phyloP scores from a whole-genome alignment of 2,329 filamentous ascomycete species.

The Aspergillus sp. region DNA sequence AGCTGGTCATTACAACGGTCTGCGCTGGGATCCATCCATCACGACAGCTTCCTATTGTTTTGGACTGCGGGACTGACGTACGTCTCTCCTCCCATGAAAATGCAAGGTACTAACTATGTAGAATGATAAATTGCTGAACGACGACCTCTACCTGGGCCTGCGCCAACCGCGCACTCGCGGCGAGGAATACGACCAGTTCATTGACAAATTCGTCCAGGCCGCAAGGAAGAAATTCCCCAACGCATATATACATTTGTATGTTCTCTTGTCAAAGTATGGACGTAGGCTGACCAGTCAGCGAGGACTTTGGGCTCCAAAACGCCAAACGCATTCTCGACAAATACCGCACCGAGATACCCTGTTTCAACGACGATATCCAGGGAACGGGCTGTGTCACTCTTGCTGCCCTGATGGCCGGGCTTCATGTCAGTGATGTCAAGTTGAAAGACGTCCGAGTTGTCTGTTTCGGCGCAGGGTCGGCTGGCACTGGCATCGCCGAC shows the following conservation, averaged over 20 bases:
- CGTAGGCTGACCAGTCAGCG: slow-evolving; percentile 35
- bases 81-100: background rate
- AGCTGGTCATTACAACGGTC: slow-evolving; percentile 76
- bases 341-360: slow-evolving; percentile 71
- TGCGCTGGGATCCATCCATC: slow-evolving; percentile 85
- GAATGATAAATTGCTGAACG: slow-evolving; percentile 71
- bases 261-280: background rate
- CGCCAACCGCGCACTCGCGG: slow-evolving; percentile 66
- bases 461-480: slow-evolving; percentile 77
- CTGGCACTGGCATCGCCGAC: slow-evolving; percentile 82
- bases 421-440: slow-evolving; percentile 67
- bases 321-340: slow-evolving; percentile 73
- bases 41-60: slow-evolving; percentile 73
- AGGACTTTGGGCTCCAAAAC: slow-evolving; percentile 80
- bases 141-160: slow-evolving; percentile 78
- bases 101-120: slow-evolving; percentile 18
- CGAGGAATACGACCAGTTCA: slow-evolving; percentile 71
- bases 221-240: slow-evolving; percentile 70
- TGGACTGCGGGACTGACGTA: slow-evolving; percentile 81
- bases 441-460: slow-evolving; percentile 70
- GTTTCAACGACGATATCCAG: slow-evolving; percentile 91
- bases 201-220: slow-evolving; percentile 70
- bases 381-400: slow-evolving; percentile 86
- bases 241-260: slow-evolving; percentile 77
- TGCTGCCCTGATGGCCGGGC: slow-evolving; percentile 74